A percentile compares a stretch with the other conserved stretches of the same genome.
These are phyloP conservation scores for Penicillium sp. DNA, from an alignment of 2,329 filamentous ascomycete genomes.

Conservation along the genomic window DNA sequence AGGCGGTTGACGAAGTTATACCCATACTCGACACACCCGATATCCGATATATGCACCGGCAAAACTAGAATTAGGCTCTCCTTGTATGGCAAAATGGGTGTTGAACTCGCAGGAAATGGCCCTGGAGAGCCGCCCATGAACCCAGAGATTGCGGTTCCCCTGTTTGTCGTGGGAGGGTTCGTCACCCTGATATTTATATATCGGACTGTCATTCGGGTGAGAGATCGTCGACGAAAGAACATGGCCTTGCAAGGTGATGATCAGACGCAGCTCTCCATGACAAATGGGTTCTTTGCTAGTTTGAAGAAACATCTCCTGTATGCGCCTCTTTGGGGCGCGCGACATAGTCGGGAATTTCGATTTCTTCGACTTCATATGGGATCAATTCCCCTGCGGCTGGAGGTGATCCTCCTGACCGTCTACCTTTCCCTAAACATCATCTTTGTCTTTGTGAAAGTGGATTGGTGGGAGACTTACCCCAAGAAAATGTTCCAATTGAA, in stretches of 20 bases:
- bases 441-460: conserved; percentile 57
- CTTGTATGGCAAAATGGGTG: conserved; percentile 29
- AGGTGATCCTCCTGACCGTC: conserved; percentile 64
- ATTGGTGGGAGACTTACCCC: conserved; percentile 33
- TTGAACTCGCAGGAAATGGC: conserved; percentile 29
- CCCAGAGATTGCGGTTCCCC: conserved; percentile 30
- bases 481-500: conserved; percentile 55
- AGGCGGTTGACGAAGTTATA: background rate
- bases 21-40: background rate
- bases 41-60: background rate
- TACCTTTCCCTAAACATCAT: conserved; percentile 70
- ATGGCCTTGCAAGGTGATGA: conserved; percentile 18
- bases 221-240: conserved; percentile 25
- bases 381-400: conserved; percentile 71
- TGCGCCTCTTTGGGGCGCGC: conserved; percentile 67
- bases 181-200: conserved; percentile 26
- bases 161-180: conserved; percentile 29
- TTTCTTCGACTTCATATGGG: conserved; percentile 67
- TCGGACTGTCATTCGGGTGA: conserved; percentile 23
- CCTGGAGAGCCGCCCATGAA: conserved; percentile 33
- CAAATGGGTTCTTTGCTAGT: conserved; percentile 15
- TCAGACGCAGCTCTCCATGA: conserved; percentile 22
- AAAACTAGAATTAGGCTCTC: background rate
- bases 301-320: conserved; percentile 45
- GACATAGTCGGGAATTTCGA: conserved; percentile 71